Conservation (phyloP, 345 rosid species). For the Crucihimalaya himalaica region DNA sequence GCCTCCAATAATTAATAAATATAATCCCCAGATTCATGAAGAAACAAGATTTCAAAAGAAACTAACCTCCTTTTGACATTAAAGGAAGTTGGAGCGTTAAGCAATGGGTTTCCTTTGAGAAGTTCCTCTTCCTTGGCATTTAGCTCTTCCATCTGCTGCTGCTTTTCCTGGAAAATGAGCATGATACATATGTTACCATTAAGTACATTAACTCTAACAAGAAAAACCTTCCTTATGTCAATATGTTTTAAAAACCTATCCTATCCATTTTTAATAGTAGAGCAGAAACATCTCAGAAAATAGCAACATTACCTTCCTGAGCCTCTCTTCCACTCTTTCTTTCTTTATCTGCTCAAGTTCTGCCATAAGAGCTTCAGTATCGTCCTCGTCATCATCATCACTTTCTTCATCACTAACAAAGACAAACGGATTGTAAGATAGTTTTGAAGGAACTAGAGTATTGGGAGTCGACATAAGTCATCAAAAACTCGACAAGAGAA, state of each 20-base stretch:
- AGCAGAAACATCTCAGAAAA: constrained; percentile 18
- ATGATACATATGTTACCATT: not conserved
- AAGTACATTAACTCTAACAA: not conserved
- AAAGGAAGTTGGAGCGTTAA: constrained; percentile 74
- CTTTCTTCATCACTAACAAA: constrained; percentile 50
- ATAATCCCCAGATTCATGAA: constrained; percentile 7
- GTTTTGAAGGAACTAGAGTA: not conserved
- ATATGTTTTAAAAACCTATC: constrained; percentile 8
- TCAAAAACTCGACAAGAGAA: not conserved
- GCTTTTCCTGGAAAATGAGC: constrained; percentile 58
- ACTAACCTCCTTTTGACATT: constrained; percentile 80
- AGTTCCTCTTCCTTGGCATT: constrained; percentile 89
- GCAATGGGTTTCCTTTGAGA: constrained; percentile 87
- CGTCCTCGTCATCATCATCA: constrained; percentile 76
- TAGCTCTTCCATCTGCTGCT: constrained; percentile 75
- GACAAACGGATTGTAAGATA: constrained; percentile 5
- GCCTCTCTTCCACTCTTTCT: constrained; percentile 92
- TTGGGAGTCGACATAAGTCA: not conserved
- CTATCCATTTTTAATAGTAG: constrained; percentile 8
- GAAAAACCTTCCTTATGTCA: not conserved
- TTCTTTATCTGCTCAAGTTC: constrained; percentile 96
- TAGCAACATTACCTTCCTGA: constrained; percentile 57
- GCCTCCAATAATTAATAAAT: not conserved
- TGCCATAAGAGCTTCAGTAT: constrained; percentile 87
- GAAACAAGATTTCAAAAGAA: not conserved